Evolutionary conservation across 2,329 filamentous ascomycete genomes (phyloP).

Genomic region (Verruconis gallopava): DNA sequence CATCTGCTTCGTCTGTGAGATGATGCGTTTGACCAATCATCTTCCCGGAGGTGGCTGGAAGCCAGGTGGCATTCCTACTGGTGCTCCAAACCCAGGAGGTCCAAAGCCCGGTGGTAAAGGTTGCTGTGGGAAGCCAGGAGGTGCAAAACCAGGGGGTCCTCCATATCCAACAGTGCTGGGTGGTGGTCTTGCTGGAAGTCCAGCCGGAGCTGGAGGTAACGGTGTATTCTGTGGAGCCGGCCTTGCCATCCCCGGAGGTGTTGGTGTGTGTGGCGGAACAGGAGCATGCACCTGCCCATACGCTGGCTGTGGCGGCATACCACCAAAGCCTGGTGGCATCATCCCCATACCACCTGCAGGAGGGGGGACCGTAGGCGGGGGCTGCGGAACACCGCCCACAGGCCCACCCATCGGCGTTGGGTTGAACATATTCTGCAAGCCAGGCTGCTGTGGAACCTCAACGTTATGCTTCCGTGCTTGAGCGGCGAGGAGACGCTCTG

Average conservation of each 20-base stretch:
- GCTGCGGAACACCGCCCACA: background rate
- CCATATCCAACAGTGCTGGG: constrained; percentile 55
- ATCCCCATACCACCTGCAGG: constrained; percentile 13
- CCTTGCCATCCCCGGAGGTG: constrained; percentile 6
- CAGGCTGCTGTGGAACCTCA: constrained; percentile 61
- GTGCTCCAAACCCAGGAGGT: constrained; percentile 5
- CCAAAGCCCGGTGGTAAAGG: constrained; percentile 26
- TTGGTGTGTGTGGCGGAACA: constrained; percentile 14
- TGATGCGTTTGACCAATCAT: no score
- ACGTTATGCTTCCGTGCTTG: constrained; percentile 94
- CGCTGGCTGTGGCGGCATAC: constrained; percentile 22
- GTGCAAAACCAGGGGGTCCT: constrained; percentile 39
- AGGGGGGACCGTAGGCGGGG: constrained; percentile 3
- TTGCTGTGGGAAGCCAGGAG: constrained; percentile 22
- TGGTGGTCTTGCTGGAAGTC: constrained; percentile 55
- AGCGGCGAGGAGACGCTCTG: constrained; percentile 79
- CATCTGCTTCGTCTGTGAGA: no score
- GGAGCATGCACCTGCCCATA: background rate
- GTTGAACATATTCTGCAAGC: constrained; percentile 58
- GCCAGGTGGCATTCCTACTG: constrained; percentile 4
- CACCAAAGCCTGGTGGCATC: constrained; percentile 16
- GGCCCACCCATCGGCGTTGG: constrained; percentile 16
- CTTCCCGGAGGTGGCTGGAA: constrained; percentile 7
- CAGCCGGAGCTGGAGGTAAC: constrained; percentile 46
- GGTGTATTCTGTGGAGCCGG: constrained; percentile 27